Evolutionary conservation across 139 green algal genomes (phyloP), one percentile per base, ranked within the genome.

Genomic region (Auxenochlorella pyrenoidosa): DNA sequence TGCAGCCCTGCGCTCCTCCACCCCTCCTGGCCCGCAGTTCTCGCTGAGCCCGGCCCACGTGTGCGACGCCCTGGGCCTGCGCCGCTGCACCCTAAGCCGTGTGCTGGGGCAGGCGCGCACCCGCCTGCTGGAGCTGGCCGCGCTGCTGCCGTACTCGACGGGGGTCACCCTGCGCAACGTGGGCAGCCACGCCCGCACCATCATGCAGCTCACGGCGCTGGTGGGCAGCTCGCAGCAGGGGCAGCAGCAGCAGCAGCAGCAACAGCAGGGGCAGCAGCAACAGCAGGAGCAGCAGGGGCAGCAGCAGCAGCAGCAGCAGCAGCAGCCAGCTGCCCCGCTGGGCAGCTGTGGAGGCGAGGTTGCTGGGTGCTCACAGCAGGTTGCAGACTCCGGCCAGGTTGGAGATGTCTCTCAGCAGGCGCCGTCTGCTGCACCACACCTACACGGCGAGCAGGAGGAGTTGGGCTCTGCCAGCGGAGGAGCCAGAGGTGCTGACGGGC

Each of bases 141-240:
- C 13, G 3, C 44, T 85, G 15, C 63, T 85, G 80, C 80, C 80
- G 3, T 85, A 85, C 38, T 44, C 58, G 38, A 13, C 1, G 40
- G 41, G 26, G 40, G 44, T 76, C 40, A 63, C 15, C 60, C 41
- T 38, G 21, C 36, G 63, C 36, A 85, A 85, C 40, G 80, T 85
- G 60, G 80, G 80, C 80, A 85, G 63, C 63, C 80, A 85, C 43
- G 63, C 80, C 16, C 80, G 80, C 26, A 85, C 80, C 41, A 85
- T 85, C 40, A 85, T 85, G 36, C 36, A 77, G 80, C 63, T 85
- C 36, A 63, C 60, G 4, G 63, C 63, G 18, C 59, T 85, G 18
- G 63, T 85, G 59, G 80, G 79, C 36, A 79, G 73, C 40, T 59
- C 73, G 10, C 40, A 28, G 43, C n/a, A 26, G 16, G 43, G 73